Evolutionary conservation across 805 yeast genomes (phyloP), one percentile per base, ranked within the genome.

Genomic region (Hanseniaspora taiwanica): DNA sequence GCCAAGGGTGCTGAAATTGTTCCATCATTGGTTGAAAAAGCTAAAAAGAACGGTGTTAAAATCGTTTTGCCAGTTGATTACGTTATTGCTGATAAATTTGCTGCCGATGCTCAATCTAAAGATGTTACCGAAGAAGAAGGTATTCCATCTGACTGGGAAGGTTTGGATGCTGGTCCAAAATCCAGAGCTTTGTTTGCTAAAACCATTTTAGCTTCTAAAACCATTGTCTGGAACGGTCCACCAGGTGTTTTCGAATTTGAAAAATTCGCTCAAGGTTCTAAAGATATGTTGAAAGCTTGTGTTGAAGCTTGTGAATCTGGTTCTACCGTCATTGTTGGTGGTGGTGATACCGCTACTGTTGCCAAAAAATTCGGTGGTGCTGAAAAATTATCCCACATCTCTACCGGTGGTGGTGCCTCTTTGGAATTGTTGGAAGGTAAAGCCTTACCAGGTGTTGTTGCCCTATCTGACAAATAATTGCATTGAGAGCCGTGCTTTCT

Each of bases 351-450:
- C 57, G 98, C 98, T 54, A 91, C 98, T 52, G 91, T 87, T 53
- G 96, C 96, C 60, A 89, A 89, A 85, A 91, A 91, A 75, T 91
- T 71, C 69, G 96, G 96, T 63, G 96, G 80, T 51, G 87, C 84
- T 55, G 95, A 84, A 63, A 84, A 91, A 74, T 76, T 91, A 59
- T 85, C 96, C 40, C 98, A 91, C 68, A 96, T 91, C 53, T 89
- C 97, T 53, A 91, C 98, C 49, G 98, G 98, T 71, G 98, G 98
- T 71, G 98, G 98, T 76, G 98, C 98, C 53, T 89, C 97, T 48
- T 77, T 91, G 64, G 98, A 91, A 72, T 80, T 91, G 63, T 78
- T 91, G 63, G 98, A 91, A 74, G 98, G 98, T 71, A 91, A 91
- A 78, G 91, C 74, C 56, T 76, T 91, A 58, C 98, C 98, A 58